Base-by-base conservation (phyloP, 1,284 basidiomycete genomes). In the Malassezia sympodialis region DNA sequence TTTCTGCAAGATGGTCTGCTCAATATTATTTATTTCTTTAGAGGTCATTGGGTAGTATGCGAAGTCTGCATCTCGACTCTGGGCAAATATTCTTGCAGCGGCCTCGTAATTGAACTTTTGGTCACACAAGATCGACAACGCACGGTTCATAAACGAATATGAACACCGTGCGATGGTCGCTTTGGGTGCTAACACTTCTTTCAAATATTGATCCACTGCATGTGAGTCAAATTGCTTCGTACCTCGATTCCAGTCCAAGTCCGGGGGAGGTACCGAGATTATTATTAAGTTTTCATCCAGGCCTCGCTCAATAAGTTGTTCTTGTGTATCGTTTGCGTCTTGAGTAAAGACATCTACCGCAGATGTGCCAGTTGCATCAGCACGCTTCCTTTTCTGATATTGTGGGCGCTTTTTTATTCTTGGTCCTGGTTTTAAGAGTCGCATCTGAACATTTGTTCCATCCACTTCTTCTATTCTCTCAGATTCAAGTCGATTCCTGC, bases 81-180 rank as follows among this genome's bases (percentile, higher is more conserved):
- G 31, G 3, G 24, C 17, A 10, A 52, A 52, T 8, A 40, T 23
- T 4, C 41, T 7, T 0, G 26, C 8, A 2, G 55, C 50, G 19
- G 15, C 23, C 5, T 42, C 34, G 7, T 24, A 39, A 14, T 52
- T 30, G 11, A 45, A 52, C 17, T 32, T 17, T 19, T 79, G 78
- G 50, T 42, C 62, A 59, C 32, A 90, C 79, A 37, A 84, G 82
- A 72, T 87, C 85, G 4, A 87, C 86, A 48, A 87, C 84, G 75
- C 86, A 84, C 87, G 87, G 89, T 90, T 88, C 79, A 80, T 8
- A 83, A 86, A 61, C 84, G 84, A 58, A 81, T 82, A 23, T 83
- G 88, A 49, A 83, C 80, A 75, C 87, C 62, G 50, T 3, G 57
- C 59, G 0, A 64, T 45, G 8, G 48, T 32, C 24, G 62, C 58